A percentile compares a stretch with the other conserved stretches of the same genome.
Evolutionary conservation across 1,139 yeast species (phyloP).

Genomic region (Candida buenavistaensis): DNA sequence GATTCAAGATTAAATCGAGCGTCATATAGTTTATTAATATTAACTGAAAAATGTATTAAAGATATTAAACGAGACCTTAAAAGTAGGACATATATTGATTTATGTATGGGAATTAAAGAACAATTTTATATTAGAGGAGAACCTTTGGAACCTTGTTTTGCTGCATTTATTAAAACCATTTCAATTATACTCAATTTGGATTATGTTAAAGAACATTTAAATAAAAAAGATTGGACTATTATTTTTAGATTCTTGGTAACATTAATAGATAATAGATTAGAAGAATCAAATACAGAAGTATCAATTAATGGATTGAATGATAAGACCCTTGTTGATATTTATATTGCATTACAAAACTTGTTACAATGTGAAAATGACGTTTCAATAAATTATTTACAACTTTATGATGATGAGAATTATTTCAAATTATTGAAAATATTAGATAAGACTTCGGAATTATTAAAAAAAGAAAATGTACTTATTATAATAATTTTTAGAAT

Average conservation of each 20-base stretch:
- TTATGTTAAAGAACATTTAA: slow-evolving; percentile 42
- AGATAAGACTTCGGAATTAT: slow-evolving; percentile 16
- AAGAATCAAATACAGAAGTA: slow-evolving; percentile 2
- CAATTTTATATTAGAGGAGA: slow-evolving; percentile 16
- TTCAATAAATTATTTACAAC: slow-evolving; percentile 21
- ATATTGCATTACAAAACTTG: slow-evolving; percentile 23
- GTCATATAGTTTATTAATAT: slow-evolving; percentile 35
- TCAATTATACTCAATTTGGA: slow-evolving; percentile 26
- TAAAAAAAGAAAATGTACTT: slow-evolving; percentile 25
- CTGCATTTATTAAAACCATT: slow-evolving; percentile 34
- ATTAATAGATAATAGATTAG: slow-evolving; percentile 6
- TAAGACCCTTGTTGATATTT: slow-evolving; percentile 17
- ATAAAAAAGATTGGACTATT: slow-evolving; percentile 29
- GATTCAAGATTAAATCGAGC: slow-evolving; percentile 44
- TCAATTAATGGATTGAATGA: slow-evolving; percentile 7
- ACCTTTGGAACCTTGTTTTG: slow-evolving; percentile 34
- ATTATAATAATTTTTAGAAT: slow-evolving; percentile 30
- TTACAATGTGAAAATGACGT: slow-evolving; percentile 29
- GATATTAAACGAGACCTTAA: slow-evolving; percentile 24
- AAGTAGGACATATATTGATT: slow-evolving; percentile 29
- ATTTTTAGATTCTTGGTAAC: slow-evolving; percentile 25
- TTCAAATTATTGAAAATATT: slow-evolving; percentile 24
- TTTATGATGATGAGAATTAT: slow-evolving; percentile 19
- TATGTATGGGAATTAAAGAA: slow-evolving; percentile 24
- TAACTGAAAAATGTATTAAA: slow-evolving; percentile 27